Base-by-base conservation (phyloP, 2,329 filamentous ascomycete genomes). In the Aspergillus fructus region DNA sequence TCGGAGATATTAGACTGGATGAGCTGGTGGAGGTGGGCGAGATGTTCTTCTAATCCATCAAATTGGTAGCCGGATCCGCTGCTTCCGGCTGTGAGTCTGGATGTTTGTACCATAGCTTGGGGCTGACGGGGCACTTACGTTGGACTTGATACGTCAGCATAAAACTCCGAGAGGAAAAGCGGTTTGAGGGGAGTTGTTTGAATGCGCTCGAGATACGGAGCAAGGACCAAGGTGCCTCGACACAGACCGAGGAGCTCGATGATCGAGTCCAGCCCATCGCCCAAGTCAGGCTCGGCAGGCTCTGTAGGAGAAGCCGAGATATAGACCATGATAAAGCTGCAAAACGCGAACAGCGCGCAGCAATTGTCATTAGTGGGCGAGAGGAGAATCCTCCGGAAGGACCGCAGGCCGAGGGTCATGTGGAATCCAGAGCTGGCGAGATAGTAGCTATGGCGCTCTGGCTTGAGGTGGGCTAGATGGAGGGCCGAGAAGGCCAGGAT, bases 361-460 rank as follows among this genome's bases (percentile, higher is more conserved):
- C 58, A 56, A n/a, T 59, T 57, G 3, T 57, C 53, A 5, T 23
- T 23, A 12, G 49, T 47, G 4, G 58, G 58, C 5, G 49, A 45
- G 5, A 39, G 53, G 5, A 59, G 40, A 17, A 57, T 49, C 19
- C 33, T 53, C 2, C 53, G 49, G n/a, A 49, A 59, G 3, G 48
- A 43, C 5, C 49, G 58, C 27, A 66, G 41, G 11, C 59, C 64
- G 5, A 58, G 37, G 9, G 59, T 55, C 41, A 64, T 63, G n/a
- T 66, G 64, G 46, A 61, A 56, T 33, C 60, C 59, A 15, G 64
- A 60, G 19, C 46, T 37, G 2, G 51, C 55, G 1, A 62, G 49
- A 33, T 66, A 66, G 17, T 59, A 41, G 17, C 51, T 62, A 12
- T 61, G 56, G n/a, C 49, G 30, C 39, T 64, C 58, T 3, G 63